A percentile compares a stretch with the other conserved stretches of the same genome.
phyloP scores from a whole-genome alignment of 2,329 filamentous ascomycete genomes.

The Tolypocladium tropicale region DNA sequence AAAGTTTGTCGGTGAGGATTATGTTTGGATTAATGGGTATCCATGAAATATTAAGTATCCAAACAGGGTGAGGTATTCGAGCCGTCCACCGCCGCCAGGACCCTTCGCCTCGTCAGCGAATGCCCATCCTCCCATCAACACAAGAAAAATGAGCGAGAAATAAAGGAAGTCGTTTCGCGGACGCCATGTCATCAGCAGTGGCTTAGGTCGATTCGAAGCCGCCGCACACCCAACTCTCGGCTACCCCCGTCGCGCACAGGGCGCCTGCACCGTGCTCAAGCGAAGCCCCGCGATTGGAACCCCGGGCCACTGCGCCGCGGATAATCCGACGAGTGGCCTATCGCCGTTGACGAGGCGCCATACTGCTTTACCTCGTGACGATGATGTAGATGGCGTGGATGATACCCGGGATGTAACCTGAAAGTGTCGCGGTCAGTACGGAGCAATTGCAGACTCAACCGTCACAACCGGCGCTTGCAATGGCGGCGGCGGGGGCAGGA shows the following conservation, averaged over 20 bases:
- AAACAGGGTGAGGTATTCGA: neutral
- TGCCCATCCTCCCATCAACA: neutral
- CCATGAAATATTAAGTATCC: slow-evolving; percentile 1
- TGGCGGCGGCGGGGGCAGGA: neutral
- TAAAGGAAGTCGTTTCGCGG: neutral
- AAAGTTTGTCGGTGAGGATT: neutral
- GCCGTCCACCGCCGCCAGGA: neutral
- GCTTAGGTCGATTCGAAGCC: neutral
- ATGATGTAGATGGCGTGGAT: slow-evolving; percentile 94
- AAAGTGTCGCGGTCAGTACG: slow-evolving; percentile 6
- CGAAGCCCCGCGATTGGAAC: neutral
- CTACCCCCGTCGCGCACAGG: neutral
- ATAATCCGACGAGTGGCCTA: neutral
- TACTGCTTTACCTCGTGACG: slow-evolving; percentile 3
- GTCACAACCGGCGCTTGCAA: neutral
- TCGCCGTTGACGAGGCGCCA: neutral
- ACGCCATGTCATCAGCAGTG: neutral
- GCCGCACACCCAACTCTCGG: neutral
- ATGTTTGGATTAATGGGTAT: slow-evolving; percentile 2
- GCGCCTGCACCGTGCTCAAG: neutral
- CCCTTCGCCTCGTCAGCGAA: neutral
- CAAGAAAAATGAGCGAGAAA: neutral
- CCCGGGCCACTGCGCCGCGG: neutral
- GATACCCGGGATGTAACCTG: slow-evolving; percentile 64
- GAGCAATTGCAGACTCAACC: no score